These are phyloP conservation scores for Beauveria medogensis DNA, from an alignment of 2,329 filamentous ascomycete species.

Conservation along the genomic window DNA sequence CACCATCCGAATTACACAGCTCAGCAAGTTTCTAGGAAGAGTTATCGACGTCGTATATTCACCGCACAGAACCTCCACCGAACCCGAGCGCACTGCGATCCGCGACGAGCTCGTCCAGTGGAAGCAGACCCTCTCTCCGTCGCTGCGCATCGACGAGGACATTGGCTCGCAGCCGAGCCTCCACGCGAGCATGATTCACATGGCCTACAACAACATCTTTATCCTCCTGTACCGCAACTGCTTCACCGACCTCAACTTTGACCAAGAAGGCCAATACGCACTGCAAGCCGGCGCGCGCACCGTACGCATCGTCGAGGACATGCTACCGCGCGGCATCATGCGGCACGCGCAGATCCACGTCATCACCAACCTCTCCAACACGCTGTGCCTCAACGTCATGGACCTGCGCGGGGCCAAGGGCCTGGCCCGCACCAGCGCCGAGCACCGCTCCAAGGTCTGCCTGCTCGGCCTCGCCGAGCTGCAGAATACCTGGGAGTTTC, in stretches of 20 bases:
- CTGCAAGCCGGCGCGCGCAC: slow-evolving; percentile 37
- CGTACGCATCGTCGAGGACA: slow-evolving; percentile 39
- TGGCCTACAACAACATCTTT: slow-evolving; percentile 38
- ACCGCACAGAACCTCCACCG: slow-evolving; percentile 10
- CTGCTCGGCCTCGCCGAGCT: slow-evolving; percentile 38
- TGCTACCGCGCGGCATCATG: slow-evolving; percentile 34
- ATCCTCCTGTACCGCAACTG: slow-evolving; percentile 36
- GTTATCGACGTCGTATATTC: slow-evolving; percentile 14
- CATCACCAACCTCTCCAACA: slow-evolving; percentile 40
- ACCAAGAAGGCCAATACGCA: slow-evolving; percentile 30
- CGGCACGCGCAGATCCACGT: slow-evolving; percentile 36
- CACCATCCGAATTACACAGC: slow-evolving; percentile 21
- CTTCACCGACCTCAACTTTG: slow-evolving; percentile 27
- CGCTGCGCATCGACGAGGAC: slow-evolving; percentile 11
- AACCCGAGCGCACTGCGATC: slow-evolving; percentile 25
- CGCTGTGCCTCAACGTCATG: slow-evolving; percentile 39
- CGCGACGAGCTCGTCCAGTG: slow-evolving; percentile 30
- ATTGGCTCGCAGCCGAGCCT: slow-evolving; percentile 27
- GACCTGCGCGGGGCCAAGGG: slow-evolving; percentile 29
- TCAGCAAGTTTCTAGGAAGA: slow-evolving; percentile 20
- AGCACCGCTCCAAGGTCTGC: slow-evolving; percentile 40
- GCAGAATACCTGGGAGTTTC: slow-evolving; percentile 40
- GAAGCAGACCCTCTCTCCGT: slow-evolving; percentile 27
- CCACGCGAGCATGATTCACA: slow-evolving; percentile 31
- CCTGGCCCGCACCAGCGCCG: slow-evolving; percentile 34